These are phyloP conservation scores for Saturnispora dispora DNA, from an alignment of 805 yeast species.

Conservation along the genomic window DNA sequence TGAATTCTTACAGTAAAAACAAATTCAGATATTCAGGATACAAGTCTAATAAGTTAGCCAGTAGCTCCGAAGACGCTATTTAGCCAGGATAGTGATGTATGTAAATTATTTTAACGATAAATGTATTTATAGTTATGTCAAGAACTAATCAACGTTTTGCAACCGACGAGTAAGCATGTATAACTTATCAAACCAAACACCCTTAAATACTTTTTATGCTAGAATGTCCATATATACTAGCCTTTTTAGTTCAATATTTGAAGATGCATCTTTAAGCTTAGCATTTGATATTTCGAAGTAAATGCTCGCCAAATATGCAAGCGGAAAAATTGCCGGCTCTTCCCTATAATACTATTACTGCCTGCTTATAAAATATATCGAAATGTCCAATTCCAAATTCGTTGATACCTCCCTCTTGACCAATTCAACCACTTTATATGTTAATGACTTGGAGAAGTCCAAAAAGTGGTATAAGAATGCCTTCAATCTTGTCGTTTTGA, in stretches of 20 bases:
- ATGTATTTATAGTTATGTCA: not conserved
- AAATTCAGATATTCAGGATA: constrained; percentile 12
- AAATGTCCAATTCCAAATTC: not conserved
- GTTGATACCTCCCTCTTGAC: constrained; percentile 32
- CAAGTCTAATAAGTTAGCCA: constrained; percentile 2
- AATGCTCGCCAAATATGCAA: not conserved
- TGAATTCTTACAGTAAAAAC: constrained; percentile 6
- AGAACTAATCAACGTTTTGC: not conserved
- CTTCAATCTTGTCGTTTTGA: constrained; percentile 63
- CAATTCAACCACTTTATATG: constrained; percentile 72
- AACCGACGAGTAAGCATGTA: not conserved
- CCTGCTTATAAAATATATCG: not conserved
- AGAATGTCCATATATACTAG: too few species aligned
- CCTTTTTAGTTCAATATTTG: too few species aligned
- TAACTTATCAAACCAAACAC: too few species aligned
- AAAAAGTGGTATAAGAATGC: constrained; percentile 63
- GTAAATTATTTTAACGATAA: not conserved
- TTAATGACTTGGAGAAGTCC: constrained; percentile 70
- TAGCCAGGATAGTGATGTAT: not conserved
- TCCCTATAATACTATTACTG: not conserved
- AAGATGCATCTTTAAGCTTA: too few species aligned
- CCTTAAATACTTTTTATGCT: too few species aligned
- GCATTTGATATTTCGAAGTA: too few species aligned
- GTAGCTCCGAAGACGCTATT: not conserved
- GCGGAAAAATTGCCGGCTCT: not conserved